Conservation (phyloP, 1,139 yeast genomes). For the Saccharomyces hybrid region DNA sequence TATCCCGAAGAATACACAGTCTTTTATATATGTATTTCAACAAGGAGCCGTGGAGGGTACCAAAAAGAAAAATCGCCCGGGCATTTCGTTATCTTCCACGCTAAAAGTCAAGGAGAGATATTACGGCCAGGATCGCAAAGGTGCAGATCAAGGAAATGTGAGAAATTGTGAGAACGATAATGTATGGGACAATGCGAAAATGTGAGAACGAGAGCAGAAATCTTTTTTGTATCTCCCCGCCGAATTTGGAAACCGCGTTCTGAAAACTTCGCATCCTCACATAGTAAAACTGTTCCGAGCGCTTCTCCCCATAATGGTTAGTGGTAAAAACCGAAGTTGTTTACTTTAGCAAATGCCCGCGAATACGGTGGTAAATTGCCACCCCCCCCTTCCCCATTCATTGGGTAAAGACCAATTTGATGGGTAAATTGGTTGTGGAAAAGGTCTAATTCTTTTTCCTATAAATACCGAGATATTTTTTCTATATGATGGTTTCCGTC, state of each 20-base stretch:
- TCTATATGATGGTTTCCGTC: background rate
- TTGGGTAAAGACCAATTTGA: background rate
- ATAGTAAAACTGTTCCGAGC: background rate
- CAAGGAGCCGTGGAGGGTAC: background rate
- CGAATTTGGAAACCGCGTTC: background rate
- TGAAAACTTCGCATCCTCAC: background rate
- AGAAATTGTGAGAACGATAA: background rate
- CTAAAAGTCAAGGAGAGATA: constrained; percentile 1
- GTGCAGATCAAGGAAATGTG: background rate
- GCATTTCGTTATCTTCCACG: background rate
- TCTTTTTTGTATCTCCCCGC: background rate
- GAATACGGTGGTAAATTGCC: constrained; percentile 1
- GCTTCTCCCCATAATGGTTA: background rate
- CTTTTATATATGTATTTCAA: background rate
- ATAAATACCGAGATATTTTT: background rate
- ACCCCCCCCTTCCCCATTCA: background rate
- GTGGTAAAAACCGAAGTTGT: background rate
- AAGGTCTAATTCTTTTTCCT: background rate
- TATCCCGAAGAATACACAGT: background rate
- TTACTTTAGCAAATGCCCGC: background rate
- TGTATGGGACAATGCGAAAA: background rate
- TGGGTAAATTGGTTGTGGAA: background rate
- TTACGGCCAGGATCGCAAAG: background rate
- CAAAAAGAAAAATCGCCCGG: background rate
- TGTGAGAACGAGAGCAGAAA: background rate